Conservation (phyloP, 306 rosid species). For the Gleditsia sinensis region DNA sequence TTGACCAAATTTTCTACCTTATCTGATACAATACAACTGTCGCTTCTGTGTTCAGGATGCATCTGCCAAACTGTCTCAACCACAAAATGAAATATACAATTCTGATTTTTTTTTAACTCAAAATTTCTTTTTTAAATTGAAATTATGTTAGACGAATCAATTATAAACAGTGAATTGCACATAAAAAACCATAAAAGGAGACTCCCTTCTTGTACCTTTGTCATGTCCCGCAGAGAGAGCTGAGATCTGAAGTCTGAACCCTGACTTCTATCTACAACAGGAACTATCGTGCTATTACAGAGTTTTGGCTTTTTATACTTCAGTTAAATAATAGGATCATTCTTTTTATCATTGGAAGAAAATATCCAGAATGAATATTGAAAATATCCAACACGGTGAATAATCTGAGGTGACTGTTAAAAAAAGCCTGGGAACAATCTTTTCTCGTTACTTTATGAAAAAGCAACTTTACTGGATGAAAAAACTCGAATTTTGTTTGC, state of each 20-base stretch:
- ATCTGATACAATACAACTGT: constrained; percentile 4
- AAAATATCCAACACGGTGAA: background rate
- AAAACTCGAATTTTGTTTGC: background rate
- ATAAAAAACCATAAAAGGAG: no score
- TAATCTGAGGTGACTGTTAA: background rate
- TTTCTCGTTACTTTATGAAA: constrained; percentile 12
- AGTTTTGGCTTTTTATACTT: background rate
- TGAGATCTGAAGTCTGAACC: background rate
- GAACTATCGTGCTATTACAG: background rate
- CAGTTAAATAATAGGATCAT: background rate
- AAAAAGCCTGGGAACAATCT: constrained; percentile 1
- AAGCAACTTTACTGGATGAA: background rate
- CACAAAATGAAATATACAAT: background rate
- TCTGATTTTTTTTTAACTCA: background rate
- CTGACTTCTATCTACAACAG: background rate
- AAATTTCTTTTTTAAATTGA: constrained; percentile 4
- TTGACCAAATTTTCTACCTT: constrained; percentile 28
- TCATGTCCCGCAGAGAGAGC: background rate
- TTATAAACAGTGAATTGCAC: background rate
- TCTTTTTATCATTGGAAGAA: background rate
- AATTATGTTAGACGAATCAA: constrained; percentile 15
- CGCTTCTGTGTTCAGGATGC: background rate
- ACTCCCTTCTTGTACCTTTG: no score
- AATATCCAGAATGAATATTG: background rate
- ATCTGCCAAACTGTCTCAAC: constrained; percentile 8